phyloP scores from a whole-genome alignment of 2,329 filamentous ascomycete species.

The Chaetomium strumarium region DNA sequence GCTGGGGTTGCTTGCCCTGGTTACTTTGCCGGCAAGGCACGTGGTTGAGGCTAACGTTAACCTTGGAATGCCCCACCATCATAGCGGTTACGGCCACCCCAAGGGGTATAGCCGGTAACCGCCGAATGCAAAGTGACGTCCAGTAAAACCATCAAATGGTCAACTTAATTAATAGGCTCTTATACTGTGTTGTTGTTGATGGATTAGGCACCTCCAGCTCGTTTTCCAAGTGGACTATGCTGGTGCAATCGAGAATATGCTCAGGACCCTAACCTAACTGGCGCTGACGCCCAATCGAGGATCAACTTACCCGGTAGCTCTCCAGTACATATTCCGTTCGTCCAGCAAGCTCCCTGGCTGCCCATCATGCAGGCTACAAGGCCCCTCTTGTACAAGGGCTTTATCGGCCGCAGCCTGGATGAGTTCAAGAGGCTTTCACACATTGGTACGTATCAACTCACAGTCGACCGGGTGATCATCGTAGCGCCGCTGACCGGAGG shows the following conservation, averaged over 20 bases:
- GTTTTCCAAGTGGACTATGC: not conserved
- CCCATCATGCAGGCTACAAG: conserved; percentile 24
- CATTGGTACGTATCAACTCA: conserved; percentile 41
- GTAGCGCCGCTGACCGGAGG: not conserved
- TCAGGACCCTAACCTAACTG: conserved; percentile 10
- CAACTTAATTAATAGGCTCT: no score
- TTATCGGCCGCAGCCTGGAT: conserved; percentile 53
- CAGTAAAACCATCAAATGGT: conserved; percentile 12
- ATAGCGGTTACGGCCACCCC: no score
- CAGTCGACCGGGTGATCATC: not conserved
- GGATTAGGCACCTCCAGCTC: conserved; percentile 6
- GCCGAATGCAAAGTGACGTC: conserved; percentile 11
- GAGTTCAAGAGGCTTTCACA: conserved; percentile 52
- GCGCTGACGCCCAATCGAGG: conserved; percentile 12
- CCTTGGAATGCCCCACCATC: no score
- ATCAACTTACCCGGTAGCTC: not conserved
- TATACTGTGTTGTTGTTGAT: not conserved
- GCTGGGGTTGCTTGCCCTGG: no score
- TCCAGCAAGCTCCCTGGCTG: not conserved
- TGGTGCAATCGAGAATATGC: conserved; percentile 8
- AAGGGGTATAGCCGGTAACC: no score
- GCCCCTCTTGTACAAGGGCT: conserved; percentile 42
- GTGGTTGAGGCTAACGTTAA: no score
- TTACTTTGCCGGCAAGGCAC: no score
- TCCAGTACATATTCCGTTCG: not conserved